Base-by-base conservation (phyloP, 179 eudicot genomes). In the Spinacia oleracea region DNA sequence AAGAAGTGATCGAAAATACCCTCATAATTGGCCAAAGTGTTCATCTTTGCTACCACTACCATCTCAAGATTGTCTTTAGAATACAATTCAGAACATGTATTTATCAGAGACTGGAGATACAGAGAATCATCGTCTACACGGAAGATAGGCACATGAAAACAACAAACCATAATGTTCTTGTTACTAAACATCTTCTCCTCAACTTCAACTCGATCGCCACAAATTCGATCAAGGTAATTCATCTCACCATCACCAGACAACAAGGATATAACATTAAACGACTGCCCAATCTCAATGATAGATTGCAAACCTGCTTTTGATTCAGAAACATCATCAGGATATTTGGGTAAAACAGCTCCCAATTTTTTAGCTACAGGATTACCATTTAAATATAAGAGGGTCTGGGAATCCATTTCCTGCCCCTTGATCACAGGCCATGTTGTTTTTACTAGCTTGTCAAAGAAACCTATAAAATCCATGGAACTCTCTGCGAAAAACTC, bases 91-190 rank as follows among this genome's bases (percentile, higher is more conserved):
- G 23, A 16, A 6, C 43, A 65, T 16, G 23, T 15, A 65, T 15
- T 34, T 34, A 16, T 20, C 6, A 65, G 45, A 32, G 11, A 2
- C 4, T 18, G 45, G 2, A 35, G 0, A 18, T 1, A 0, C 0
- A 0, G 1, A 32, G 23, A 16, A 32, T 1, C 0, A 0, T 0
- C 0, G 0, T 34, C 23, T 14, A 16, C 23, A 7, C 25, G 5
- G 11, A 31, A 15, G 21, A 18, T 2, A 65, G 42, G 70, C n/a
- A 20, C 45, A 6, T 65, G 3, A 65, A 65, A 32, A 65, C 70
- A 65, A 65, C 70, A 65, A 34, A 65, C 45, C 23, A 65, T 18
- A 12, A 34, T 20, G n/a, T 65, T 32, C 16, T 64, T 62, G 35
- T 8, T 38, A 8, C 16, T 12, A 62, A 62, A 29, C 32, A 27